Base-by-base conservation (phyloP, 78 protist species). In the Protostelium mycophagum region DNA sequence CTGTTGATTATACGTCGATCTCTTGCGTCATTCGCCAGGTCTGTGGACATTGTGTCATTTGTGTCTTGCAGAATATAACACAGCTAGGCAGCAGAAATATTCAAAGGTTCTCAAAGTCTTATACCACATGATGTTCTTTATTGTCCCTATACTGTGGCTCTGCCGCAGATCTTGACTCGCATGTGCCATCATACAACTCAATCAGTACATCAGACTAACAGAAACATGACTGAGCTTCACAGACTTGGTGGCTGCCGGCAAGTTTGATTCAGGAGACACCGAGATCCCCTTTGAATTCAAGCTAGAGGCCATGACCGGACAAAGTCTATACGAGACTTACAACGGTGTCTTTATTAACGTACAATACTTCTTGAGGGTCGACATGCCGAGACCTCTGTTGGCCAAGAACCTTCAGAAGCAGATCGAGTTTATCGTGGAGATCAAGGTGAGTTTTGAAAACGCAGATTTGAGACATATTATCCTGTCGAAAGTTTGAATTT, bases 271-370 rank as follows among this genome's bases (percentile, higher is more conserved):
- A 0, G 98, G 98, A n/a, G 0, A 23, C 0, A 96, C 96, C 0
- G 97, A 97, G 35, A 1, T 97, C 36, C 99, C 99, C 35, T 97
- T 97, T 36, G 98, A 97, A 63, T 95, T 97, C 87, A 91, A 86
- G 31, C 93, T 97, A 28, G 90, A 90, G 83, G 87, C 95, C 63
- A 29, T 85, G 63, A 84, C 85, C 10, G 94, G 90, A n/a, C 93
- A 92, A 35, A 37, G 28, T 83, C 83, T 97, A 10, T 94, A 86
- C 34, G 99, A 97, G 83, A 97, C 98, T 0, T 97, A 97, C 91
- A 98, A 97, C 93, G 99, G 99, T 10, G 98, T 97, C 1, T 96
- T 91, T 73, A 92, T 97, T 36, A 95, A 90, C 91, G 89, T 91
- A 87, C 93, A 83, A 86, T 97, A 97, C 87, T 34, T 84, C 0